These are phyloP conservation scores for Casuarina equisetifolia DNA, from an alignment of 306 rosid genomes.

Conservation along the genomic window DNA sequence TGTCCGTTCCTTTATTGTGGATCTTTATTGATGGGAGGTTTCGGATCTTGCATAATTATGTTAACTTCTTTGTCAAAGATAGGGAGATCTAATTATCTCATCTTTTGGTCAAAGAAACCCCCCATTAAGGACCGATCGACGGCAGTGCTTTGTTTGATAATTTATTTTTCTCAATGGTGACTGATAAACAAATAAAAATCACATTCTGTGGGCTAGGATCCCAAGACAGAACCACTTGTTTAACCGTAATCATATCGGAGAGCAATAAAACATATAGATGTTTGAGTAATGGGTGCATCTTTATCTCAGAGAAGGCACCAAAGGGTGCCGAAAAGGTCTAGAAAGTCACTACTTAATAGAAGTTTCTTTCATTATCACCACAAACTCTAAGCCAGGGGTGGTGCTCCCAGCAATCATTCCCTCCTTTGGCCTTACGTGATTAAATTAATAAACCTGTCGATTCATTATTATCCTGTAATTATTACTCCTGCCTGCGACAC, in stretches of 20 bases:
- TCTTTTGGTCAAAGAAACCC: neutral
- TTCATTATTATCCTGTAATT: constrained; percentile 34
- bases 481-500: constrained; percentile 18
- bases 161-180: neutral
- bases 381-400: constrained; percentile 28
- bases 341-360: constrained; percentile 23
- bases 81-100: neutral
- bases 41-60: neutral
- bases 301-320: neutral
- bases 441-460: constrained; percentile 28
- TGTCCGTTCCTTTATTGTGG: neutral
- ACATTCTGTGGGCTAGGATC: neutral
- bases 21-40: neutral
- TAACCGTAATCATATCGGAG: neutral
- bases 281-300: constrained; percentile 17
- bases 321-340: neutral
- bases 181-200: neutral
- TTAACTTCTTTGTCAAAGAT: neutral
- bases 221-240: neutral
- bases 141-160: neutral
- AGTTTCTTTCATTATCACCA: constrained; percentile 36
- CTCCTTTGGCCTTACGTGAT: constrained; percentile 31
- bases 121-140: neutral
- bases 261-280: neutral
- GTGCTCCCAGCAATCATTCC: constrained; percentile 37